phyloP scores from a whole-genome alignment of 129 eudicot species.

The Flaveria robusta region DNA sequence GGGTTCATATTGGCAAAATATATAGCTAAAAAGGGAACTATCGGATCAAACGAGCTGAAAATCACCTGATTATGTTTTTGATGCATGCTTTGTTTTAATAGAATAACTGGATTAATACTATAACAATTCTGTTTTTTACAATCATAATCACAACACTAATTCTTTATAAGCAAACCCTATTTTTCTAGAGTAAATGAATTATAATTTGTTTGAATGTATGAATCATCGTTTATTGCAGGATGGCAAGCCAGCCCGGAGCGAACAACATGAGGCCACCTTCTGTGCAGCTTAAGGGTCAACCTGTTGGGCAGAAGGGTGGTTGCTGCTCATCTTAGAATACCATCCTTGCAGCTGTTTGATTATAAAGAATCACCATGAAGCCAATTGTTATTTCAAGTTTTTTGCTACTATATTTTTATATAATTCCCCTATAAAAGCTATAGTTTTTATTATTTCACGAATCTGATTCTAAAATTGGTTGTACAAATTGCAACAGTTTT shows the following conservation, averaged over 20 bases:
- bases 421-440: constrained; percentile 31
- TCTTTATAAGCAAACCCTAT: background rate
- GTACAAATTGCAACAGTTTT: constrained; percentile 41
- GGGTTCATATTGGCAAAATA: background rate
- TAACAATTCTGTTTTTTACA: background rate
- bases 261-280: constrained; percentile 63
- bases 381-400: constrained; percentile 11
- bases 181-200: background rate
- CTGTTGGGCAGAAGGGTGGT: constrained; percentile 67
- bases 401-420: constrained; percentile 29
- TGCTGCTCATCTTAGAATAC: constrained; percentile 63
- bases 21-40: background rate
- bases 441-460: constrained; percentile 46
- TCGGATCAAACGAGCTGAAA: background rate
- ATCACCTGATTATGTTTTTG: background rate
- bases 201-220: background rate
- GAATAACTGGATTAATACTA: background rate
- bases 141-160: background rate
- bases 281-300: constrained; percentile 77
- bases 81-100: background rate
- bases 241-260: constrained; percentile 75
- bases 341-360: background rate
- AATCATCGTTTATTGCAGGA: constrained; percentile 40
- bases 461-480: constrained; percentile 36
- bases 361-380: constrained; percentile 22